Base-by-base conservation (phyloP, 2,329 filamentous ascomycete species). In the Aureobasidium sp. region DNA sequence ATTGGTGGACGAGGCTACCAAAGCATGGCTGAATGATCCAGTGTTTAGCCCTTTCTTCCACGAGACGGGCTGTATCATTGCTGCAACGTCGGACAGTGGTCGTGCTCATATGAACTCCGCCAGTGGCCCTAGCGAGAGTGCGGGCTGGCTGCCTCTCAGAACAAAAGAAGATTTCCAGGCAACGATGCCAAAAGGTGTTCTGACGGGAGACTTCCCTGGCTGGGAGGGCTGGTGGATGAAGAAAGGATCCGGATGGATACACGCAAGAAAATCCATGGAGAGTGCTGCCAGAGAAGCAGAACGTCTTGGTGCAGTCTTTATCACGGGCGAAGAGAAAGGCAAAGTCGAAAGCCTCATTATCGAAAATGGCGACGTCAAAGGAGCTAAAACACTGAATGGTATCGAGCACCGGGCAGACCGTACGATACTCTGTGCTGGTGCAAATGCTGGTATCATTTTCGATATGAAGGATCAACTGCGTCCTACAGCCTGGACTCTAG, bases 401-500 rank as follows among this genome's bases (percentile, higher is more conserved):
- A 65, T 65, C 0, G 59, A 72, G 3, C 74, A 82, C 64, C 64
- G 45, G 0, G 80, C 80, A 17, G 71, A 78, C 4, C 74, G 73
- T 17, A 79, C 75, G 0, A 78, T 84, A 27, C 72, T 84, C 11
- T 74, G 77, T 22, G 78, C 80, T 2, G 81, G 81, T 3, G 81
- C 81, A 14, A 76, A 75, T 42, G 78, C 78, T n/a, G 75, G 78
- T 37, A 67, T 69, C 2, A 68, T 84, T 0, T 68, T 84, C 1
- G 78, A 83, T 63, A 78, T 82, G 64, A 75, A 81, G 67, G 73
- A 77, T 36, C 81, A 84, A 66, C 69, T 84, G 11, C 74, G 79
- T 14, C 79, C 80, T 1, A 83, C 79, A 7, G 80, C 80, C 1
- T 82, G 80, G 79, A 83, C 80, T 20, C 68, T 84, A 2, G 78